Conservation (phyloP, 2,329 filamentous ascomycete genomes). For the Acarospora socialis region DNA sequence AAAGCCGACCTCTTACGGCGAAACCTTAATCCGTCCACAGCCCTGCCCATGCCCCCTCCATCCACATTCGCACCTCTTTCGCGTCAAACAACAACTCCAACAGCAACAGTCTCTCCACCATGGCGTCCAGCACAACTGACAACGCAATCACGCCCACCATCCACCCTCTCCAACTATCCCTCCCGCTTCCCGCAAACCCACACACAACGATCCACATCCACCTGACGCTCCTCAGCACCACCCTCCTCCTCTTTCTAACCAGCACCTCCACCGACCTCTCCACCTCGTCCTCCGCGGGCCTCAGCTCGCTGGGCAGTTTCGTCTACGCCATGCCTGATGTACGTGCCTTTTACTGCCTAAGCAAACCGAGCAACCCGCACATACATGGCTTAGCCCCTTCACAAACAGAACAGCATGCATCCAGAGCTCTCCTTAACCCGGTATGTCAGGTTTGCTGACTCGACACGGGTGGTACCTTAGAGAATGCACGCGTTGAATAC, state of each 20-base stretch:
- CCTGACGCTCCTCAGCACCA: constrained; percentile 39
- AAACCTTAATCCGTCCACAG: constrained; percentile 1
- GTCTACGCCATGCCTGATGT: constrained; percentile 91
- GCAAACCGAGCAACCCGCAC: background rate
- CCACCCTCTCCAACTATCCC: constrained; percentile 39
- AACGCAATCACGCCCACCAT: constrained; percentile 16
- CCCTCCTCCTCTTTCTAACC: constrained; percentile 42
- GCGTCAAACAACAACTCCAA: too few relatives aligned
- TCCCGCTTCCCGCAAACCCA: constrained; percentile 42
- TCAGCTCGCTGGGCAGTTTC: constrained; percentile 63
- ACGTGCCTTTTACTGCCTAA: constrained; percentile 21
- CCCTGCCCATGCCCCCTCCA: constrained; percentile 11
- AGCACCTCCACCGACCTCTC: constrained; percentile 35
- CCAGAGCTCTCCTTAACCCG: background rate
- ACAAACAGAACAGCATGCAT: background rate
- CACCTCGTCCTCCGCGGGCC: constrained; percentile 17
- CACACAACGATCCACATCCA: constrained; percentile 46
- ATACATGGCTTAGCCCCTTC: constrained; percentile 3
- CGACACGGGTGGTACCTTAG: constrained; percentile 15
- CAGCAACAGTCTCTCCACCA: constrained; percentile 11
- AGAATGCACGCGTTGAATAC: constrained; percentile 35
- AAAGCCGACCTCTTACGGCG: background rate
- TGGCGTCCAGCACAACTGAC: constrained; percentile 4
- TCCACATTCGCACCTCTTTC: constrained; percentile 3
- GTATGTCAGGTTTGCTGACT: background rate